Conservation (phyloP, 345 rosid genomes). For the Trapa incisa region DNA sequence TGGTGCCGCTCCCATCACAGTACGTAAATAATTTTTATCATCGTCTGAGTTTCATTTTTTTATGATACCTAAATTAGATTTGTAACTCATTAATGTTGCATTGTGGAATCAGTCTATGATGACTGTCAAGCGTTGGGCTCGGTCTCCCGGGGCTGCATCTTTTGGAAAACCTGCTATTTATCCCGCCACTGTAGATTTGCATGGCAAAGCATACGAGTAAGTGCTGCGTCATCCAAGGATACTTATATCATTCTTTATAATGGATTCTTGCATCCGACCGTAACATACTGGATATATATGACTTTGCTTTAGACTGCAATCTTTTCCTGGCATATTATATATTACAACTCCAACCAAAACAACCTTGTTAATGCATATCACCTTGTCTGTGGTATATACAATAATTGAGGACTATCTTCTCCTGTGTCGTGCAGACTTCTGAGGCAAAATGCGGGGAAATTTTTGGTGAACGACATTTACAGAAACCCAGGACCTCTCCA, state of each 20-base stretch:
- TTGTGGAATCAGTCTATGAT: conserved; percentile 60
- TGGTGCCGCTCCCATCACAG: conserved; percentile 93
- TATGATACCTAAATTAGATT: not conserved
- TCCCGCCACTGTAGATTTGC: conserved; percentile 87
- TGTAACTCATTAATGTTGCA: not conserved
- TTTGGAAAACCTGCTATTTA: conserved; percentile 91
- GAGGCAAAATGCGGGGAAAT: conserved; percentile 57
- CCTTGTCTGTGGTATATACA: not conserved
- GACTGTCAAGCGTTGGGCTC: conserved; percentile 91
- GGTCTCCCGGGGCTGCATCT: conserved; percentile 52
- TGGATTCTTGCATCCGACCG: not conserved
- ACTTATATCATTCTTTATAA: not conserved
- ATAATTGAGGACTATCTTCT: not conserved
- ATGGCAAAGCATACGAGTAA: conserved; percentile 94
- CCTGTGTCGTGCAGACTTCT: conserved; percentile 44
- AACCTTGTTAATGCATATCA: too few species aligned
- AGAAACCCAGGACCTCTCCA: conserved; percentile 99
- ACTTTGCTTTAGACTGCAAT: not conserved
- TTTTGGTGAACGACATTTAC: conserved; percentile 80
- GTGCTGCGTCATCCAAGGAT: conserved; percentile 9
- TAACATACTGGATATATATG: not conserved
- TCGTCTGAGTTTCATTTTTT: too few species aligned
- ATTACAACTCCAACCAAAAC: not conserved
- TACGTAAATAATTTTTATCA: conserved; percentile 24
- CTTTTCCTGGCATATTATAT: not conserved